Evolutionary conservation across 108 stramenopile genomes (phyloP).

Genomic region (Asterionellopsis glacialis): DNA sequence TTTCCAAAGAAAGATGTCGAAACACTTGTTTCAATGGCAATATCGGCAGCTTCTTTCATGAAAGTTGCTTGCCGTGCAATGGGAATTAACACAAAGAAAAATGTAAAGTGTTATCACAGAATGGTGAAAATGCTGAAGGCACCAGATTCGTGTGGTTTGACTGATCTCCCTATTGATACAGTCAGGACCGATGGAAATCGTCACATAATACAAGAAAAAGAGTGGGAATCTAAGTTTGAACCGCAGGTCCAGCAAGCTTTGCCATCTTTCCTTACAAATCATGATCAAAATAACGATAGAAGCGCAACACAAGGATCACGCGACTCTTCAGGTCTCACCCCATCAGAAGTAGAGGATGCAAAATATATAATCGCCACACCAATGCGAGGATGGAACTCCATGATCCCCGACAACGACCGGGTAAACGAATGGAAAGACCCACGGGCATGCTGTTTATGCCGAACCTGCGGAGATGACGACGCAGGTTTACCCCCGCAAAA

Average conservation of each 20-base stretch:
- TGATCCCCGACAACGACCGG: constrained; percentile 6
- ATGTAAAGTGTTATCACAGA: constrained; percentile 33
- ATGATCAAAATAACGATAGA: background rate
- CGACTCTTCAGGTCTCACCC: background rate
- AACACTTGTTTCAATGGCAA: constrained; percentile 33
- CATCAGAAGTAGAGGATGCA: background rate
- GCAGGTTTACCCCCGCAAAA: constrained; percentile 29
- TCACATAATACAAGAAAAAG: constrained; percentile 36
- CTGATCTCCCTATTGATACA: constrained; percentile 27
- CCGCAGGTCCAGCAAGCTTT: constrained; percentile 4
- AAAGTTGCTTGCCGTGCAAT: constrained; percentile 40
- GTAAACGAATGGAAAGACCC: constrained; percentile 55
- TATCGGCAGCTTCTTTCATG: constrained; percentile 48
- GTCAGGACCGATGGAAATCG: constrained; percentile 34
- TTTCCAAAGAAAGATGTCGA: constrained; percentile 34
- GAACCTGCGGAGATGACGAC: constrained; percentile 65
- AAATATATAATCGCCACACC: constrained; percentile 27
- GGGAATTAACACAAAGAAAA: constrained; percentile 33
- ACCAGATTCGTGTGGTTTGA: constrained; percentile 37
- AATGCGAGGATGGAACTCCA: constrained; percentile 48
- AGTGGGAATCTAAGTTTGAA: constrained; percentile 31
- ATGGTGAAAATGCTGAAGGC: constrained; percentile 29
- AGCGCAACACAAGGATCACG: no score
- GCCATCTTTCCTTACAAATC: background rate
- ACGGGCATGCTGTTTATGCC: constrained; percentile 58